These are phyloP conservation scores for Linum trigynum DNA, from an alignment of 345 rosid species.

Conservation along the genomic window DNA sequence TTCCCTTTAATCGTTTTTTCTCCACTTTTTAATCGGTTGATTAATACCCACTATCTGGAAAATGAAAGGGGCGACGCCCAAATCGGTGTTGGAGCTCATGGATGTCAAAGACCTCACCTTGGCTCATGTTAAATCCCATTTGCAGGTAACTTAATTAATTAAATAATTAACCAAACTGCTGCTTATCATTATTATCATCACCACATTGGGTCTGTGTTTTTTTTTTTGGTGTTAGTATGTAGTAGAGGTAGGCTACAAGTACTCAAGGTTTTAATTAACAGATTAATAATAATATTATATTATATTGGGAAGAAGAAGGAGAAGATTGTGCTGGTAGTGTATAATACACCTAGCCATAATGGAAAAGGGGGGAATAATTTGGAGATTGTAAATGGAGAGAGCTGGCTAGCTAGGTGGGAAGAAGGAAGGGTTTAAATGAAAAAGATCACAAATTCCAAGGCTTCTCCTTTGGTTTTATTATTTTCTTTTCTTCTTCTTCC, in stretches of 20 bases:
- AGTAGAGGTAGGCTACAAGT: no score
- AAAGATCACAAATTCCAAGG: slow-evolving; percentile 41
- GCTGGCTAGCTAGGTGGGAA: no score
- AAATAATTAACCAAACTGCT: background rate
- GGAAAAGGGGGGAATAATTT: no score
- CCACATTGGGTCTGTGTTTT: no score
- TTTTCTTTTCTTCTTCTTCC: no score
- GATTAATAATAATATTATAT: no score
- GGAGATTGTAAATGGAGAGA: no score
- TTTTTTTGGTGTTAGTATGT: no score
- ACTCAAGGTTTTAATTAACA: no score
- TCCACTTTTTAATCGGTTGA: background rate
- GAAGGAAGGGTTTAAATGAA: slow-evolving; percentile 16
- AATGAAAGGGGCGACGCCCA: slow-evolving; percentile 5
- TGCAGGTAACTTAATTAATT: slow-evolving; percentile 1
- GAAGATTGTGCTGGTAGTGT: no score
- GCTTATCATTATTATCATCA: background rate
- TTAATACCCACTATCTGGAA: background rate
- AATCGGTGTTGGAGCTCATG: slow-evolving; percentile 10
- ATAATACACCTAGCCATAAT: no score
- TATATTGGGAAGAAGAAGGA: no score
- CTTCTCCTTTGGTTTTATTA: slow-evolving; percentile 15
- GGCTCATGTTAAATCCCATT: slow-evolving; percentile 13
- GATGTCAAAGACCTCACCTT: slow-evolving; percentile 10
- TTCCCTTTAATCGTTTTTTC: background rate